These are phyloP conservation scores for Neurospora sublineolata DNA, from an alignment of 495 filamentous ascomycete genomes.

Conservation along the genomic window DNA sequence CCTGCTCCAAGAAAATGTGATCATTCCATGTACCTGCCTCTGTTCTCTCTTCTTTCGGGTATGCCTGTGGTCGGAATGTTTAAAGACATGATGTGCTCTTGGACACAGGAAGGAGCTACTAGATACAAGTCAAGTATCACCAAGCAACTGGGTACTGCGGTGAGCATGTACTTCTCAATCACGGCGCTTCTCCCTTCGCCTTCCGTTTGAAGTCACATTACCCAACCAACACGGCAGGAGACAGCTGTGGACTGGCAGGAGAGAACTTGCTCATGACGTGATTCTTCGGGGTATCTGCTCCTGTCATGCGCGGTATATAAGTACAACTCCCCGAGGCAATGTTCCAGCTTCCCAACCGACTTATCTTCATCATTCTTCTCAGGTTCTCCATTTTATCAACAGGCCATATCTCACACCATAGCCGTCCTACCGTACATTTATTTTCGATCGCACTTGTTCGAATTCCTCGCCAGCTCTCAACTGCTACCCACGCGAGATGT, in stretches of 20 bases:
- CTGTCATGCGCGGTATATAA: background rate
- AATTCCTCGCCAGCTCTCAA: background rate
- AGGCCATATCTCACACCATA: background rate
- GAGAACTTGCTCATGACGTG: background rate
- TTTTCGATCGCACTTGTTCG: background rate
- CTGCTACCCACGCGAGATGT: background rate
- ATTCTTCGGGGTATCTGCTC: background rate
- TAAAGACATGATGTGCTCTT: background rate
- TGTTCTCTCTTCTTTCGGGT: background rate
- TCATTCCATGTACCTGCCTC: background rate
- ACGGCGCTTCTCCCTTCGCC: background rate
- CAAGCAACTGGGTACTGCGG: background rate
- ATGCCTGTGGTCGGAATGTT: background rate
- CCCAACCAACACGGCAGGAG: background rate
- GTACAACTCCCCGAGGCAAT: background rate
- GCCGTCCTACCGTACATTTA: background rate
- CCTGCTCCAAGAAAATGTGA: background rate
- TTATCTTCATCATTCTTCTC: background rate
- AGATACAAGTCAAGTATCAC: background rate
- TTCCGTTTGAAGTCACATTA: background rate
- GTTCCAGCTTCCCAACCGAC: background rate
- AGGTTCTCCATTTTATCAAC: background rate
- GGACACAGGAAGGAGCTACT: background rate
- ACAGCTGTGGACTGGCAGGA: background rate
- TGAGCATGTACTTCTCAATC: background rate